Percentiles rank a stretch among this genome's conserved stretches.
Conservation (phyloP, 768 basidiomycete species). For the Cubamyces sp. region DNA sequence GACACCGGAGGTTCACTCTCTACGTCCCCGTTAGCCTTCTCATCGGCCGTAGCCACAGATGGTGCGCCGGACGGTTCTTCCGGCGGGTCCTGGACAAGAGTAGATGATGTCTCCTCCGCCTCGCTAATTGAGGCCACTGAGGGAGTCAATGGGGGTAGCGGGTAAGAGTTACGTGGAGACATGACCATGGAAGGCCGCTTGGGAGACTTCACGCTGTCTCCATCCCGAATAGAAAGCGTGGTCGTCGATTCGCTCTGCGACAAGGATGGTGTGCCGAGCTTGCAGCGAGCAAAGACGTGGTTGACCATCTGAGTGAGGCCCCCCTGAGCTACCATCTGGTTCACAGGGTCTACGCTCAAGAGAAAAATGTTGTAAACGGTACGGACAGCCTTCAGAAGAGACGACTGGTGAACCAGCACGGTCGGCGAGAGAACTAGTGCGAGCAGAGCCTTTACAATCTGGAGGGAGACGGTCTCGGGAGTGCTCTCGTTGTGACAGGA, state of each 20-base stretch:
- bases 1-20: slow-evolving; percentile 5
- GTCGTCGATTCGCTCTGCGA: slow-evolving; percentile 29
- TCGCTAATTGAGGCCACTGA: slow-evolving; percentile 21
- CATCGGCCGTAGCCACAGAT: slow-evolving; percentile 6
- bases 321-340: slow-evolving; percentile 98
- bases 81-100: slow-evolving; percentile 16
- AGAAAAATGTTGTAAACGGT: slow-evolving; percentile 99
- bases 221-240: slow-evolving; percentile 19
- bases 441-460: slow-evolving; percentile 95
- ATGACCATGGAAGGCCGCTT: slow-evolving; percentile 22
- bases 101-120: slow-evolving; percentile 18
- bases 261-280: slow-evolving; percentile 33
- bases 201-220: slow-evolving; percentile 16
- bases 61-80: neutral
- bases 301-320: slow-evolving; percentile 98
- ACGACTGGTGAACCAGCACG: slow-evolving; percentile 92
- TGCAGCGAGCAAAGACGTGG: slow-evolving; percentile 89
- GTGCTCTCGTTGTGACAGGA: slow-evolving; percentile 87
- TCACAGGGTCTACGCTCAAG: slow-evolving; percentile 85
- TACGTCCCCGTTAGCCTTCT: slow-evolving; percentile 8
- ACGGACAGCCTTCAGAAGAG: slow-evolving; percentile 91
- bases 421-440: slow-evolving; percentile 86
- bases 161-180: slow-evolving; percentile 25
- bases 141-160: slow-evolving; percentile 16
- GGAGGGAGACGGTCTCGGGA: slow-evolving; percentile 89